Base-by-base conservation (phyloP, 176 grass and related monocot genomes). In the Avena insularis region DNA sequence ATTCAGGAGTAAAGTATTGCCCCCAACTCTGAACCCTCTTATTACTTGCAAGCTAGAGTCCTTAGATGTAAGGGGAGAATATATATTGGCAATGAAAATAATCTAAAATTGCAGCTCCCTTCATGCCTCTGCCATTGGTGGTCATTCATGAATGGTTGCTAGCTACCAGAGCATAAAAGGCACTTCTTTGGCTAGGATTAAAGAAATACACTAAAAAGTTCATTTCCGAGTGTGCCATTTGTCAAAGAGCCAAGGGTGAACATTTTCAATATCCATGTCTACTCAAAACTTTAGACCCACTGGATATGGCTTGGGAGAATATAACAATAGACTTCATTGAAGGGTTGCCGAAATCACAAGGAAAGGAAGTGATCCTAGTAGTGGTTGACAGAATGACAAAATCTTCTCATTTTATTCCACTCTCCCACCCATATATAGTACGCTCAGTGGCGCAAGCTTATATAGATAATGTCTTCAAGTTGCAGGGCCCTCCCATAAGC, bases 1-100 rank as follows among this genome's bases (percentile, higher is more conserved):
- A 2, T 55, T 0, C 4, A 16, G 4, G 17, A 55, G 17, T 4
- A 17, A 6, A 1, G 15, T 1, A 12, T 55, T 16, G 0, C 13
- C 1, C 15, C 15, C 0, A 1, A 6, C 1, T 0, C 19, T n/a
- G 17, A 20, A 0, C 0, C 19, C 2, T 16, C 2, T 7, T 60
- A 60, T 8, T 9, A 7, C 1, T 0, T 60, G 0, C 19, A n/a
- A 2, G 16, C 19, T 1, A 19, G 56, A 0, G 1, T 60, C 7
- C 0, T 60, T 1, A 6, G 7, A 3, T 17, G 21, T 20, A 60
- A 60, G 2, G 20, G 20, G 0, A 3, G 0, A 0, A 57, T 57
- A 0, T 57, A 19, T 4, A 57, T 57, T 14, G 54, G 54, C 3
- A 4, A 1, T 2, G 16, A 57, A 2, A 1, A 17, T 0, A 4